phyloP scores from a whole-genome alignment of 139 green algal genomes.

The Auxenochlorella pyrenoidosa region DNA sequence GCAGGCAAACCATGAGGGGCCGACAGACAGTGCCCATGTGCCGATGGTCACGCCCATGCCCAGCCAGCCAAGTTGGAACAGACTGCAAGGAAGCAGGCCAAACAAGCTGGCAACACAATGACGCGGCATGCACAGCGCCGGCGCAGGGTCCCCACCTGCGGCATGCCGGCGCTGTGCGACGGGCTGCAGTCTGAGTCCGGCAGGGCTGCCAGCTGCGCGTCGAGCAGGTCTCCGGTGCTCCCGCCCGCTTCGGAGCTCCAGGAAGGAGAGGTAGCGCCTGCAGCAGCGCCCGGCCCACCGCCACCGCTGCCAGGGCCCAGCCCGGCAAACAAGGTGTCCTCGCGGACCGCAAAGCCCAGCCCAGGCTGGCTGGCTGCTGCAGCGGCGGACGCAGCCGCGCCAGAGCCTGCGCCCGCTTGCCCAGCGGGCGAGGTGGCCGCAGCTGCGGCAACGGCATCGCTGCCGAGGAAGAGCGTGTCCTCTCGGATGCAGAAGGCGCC shows the following conservation, averaged over 20 bases:
- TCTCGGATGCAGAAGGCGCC: slow-evolving; percentile 23
- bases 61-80: too few species aligned
- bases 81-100: too few species aligned
- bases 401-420: background rate
- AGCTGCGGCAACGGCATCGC: background rate
- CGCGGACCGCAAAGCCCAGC: slow-evolving; percentile 16
- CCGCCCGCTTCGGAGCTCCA: background rate
- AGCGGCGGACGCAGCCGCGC: background rate
- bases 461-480: slow-evolving; percentile 25
- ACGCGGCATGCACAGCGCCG: background rate
- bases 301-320: background rate
- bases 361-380: background rate
- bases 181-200: background rate
- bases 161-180: background rate
- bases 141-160: background rate
- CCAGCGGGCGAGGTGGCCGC: background rate
- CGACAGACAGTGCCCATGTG: too few species aligned
- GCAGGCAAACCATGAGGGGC: background rate
- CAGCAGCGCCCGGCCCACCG: background rate
- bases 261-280: background rate
- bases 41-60: too few species aligned
- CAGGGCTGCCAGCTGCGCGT: background rate
- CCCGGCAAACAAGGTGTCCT: slow-evolving; percentile 39
- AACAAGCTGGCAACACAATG: background rate
- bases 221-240: slow-evolving; percentile 23